A percentile compares a stretch with the other conserved stretches of the same genome.
phyloP scores from a whole-genome alignment of 768 basidiomycete genomes.

The Leccinum boreale region DNA sequence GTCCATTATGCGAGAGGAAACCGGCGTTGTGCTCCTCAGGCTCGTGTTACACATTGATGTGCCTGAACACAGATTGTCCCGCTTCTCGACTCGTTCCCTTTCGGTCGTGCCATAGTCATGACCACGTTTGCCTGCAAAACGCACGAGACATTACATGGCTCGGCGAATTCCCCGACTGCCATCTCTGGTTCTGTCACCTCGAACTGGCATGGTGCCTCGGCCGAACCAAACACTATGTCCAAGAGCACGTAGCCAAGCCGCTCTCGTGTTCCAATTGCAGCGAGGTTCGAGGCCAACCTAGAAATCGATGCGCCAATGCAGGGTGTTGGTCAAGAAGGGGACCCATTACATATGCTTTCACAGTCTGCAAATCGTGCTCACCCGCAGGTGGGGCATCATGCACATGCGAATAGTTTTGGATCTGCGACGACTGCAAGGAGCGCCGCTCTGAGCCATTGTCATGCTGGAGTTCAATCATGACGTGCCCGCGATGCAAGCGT shows the following conservation, averaged over 20 bases:
- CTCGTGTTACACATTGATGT: slow-evolving; percentile 13
- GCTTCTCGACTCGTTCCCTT: slow-evolving; percentile 17
- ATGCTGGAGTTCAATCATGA: slow-evolving; percentile 1
- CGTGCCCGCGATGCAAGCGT: slow-evolving; percentile 17
- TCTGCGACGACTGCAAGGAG: slow-evolving; percentile 21
- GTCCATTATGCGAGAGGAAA: slow-evolving; percentile 13
- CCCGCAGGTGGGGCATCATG: slow-evolving; percentile 20
- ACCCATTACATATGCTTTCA: not conserved
- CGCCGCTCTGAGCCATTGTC: too few relatives aligned
- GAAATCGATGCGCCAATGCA: slow-evolving; percentile 1
- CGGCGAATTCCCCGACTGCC: slow-evolving; percentile 19
- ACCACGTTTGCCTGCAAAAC: slow-evolving; percentile 6
- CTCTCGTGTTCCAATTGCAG: slow-evolving; percentile 14
- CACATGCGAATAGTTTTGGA: slow-evolving; percentile 18
- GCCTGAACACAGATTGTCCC: slow-evolving; percentile 15
- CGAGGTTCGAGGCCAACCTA: not conserved
- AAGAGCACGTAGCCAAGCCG: slow-evolving; percentile 12
- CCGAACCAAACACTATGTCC: slow-evolving; percentile 12
- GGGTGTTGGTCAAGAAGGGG: slow-evolving; percentile 19
- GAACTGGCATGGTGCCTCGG: slow-evolving; percentile 25
- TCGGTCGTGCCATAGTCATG: slow-evolving; percentile 17
- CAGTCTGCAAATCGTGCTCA: slow-evolving; percentile 18
- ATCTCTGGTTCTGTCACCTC: slow-evolving; percentile 18
- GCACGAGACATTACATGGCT: not conserved
- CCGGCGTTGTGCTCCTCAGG: slow-evolving; percentile 1